Evolutionary conservation across 148 eudicot genomes (phyloP).

Genomic region (Fagopyrum homotropicum): DNA sequence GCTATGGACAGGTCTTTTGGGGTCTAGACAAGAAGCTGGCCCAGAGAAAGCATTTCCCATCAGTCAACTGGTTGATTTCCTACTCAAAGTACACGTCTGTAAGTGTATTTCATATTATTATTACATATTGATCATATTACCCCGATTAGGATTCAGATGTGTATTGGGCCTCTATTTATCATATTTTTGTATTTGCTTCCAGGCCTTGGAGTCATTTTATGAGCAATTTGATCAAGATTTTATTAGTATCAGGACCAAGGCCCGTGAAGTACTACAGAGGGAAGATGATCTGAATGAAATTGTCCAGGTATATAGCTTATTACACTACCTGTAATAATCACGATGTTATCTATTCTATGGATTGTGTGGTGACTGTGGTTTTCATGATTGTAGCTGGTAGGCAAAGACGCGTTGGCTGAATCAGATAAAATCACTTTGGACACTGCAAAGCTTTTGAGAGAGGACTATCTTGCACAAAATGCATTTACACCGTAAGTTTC

Average conservation of each 20-base stretch:
- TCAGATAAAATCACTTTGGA: slow-evolving; percentile 90
- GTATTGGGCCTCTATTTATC: neutral
- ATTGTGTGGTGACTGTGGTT: neutral
- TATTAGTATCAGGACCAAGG: slow-evolving; percentile 88
- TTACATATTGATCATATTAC: neutral
- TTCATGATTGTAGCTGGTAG: slow-evolving; percentile 65
- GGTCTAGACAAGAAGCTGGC: slow-evolving; percentile 98
- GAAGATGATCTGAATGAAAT: slow-evolving; percentile 96
- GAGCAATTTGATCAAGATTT: slow-evolving; percentile 90
- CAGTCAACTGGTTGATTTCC: slow-evolving; percentile 99
- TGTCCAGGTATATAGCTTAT: slow-evolving; percentile 58
- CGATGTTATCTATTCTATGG: neutral
- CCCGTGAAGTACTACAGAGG: slow-evolving; percentile 95
- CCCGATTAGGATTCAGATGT: neutral
- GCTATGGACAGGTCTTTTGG: slow-evolving; percentile 79
- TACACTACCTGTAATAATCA: neutral
- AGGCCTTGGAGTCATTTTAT: slow-evolving; percentile 89
- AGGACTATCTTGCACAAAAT: slow-evolving; percentile 98
- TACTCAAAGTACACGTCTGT: slow-evolving; percentile 95
- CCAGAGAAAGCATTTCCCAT: slow-evolving; percentile 97
- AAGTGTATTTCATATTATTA: slow-evolving; percentile 11
- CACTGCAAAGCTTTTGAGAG: slow-evolving; percentile 94
- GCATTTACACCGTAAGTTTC: slow-evolving; percentile 87
- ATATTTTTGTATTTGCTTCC: slow-evolving; percentile 16
- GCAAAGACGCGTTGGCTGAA: slow-evolving; percentile 98